Conservation (phyloP, 495 filamentous ascomycete genomes). For the Pyrenopolyporus hunteri region DNA sequence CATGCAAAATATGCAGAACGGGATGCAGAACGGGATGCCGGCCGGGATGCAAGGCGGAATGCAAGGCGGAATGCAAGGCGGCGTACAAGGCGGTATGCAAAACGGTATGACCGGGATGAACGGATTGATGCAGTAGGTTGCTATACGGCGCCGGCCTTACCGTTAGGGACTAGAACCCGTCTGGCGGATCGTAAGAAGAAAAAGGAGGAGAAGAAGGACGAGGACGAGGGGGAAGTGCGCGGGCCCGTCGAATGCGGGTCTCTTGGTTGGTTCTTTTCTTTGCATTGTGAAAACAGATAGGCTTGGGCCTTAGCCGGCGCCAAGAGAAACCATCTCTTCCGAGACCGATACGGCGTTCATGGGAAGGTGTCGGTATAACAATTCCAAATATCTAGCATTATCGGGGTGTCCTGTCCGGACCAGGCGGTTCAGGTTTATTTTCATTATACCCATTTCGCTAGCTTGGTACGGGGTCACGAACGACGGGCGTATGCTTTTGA, state of each 20-base stretch:
- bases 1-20: constrained; percentile 25
- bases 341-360: constrained; percentile 19
- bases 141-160: too few relatives aligned
- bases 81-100: constrained; percentile 41
- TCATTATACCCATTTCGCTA: constrained; percentile 31
- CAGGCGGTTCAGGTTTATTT: constrained; percentile 19
- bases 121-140: constrained; percentile 48
- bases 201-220: too few relatives aligned
- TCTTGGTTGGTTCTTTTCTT: too few relatives aligned
- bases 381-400: constrained; percentile 2
- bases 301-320: background rate
- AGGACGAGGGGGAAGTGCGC: too few relatives aligned
- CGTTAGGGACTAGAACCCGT: too few relatives aligned
- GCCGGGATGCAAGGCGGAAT: constrained; percentile 25
- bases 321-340: background rate
- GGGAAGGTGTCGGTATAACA: background rate
- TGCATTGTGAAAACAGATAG: constrained; percentile 4
- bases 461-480: constrained; percentile 11
- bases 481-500: background rate
- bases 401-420: background rate
- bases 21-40: constrained; percentile 14
- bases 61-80: constrained; percentile 42
- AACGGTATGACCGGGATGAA: constrained; percentile 41
- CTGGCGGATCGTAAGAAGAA: too few relatives aligned
- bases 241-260: too few relatives aligned